Conservation (phyloP, 305 asterid genomes). For the Rubia tinctorum region DNA sequence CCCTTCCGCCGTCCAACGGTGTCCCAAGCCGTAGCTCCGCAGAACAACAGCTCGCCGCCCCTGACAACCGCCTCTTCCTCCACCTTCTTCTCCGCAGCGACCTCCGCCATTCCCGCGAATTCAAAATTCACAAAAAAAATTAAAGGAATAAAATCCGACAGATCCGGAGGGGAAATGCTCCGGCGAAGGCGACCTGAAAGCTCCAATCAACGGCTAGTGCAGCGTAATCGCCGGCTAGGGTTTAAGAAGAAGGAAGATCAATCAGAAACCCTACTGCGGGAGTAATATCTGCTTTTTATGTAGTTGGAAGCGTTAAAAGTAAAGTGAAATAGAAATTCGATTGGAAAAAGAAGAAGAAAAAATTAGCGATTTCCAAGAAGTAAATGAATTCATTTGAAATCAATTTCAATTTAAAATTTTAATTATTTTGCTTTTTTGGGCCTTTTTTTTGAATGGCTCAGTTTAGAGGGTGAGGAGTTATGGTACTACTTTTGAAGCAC, state of each 20-base stretch:
- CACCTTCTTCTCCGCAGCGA: conserved; percentile 49
- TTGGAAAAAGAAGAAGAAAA: background rate
- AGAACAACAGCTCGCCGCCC: conserved; percentile 86
- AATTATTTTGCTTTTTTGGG: background rate
- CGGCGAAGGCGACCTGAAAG: background rate
- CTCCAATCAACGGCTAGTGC: conserved; percentile 7
- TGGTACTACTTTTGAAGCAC: background rate
- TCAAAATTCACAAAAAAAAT: background rate
- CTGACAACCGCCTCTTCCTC: conserved; percentile 38
- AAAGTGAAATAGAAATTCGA: background rate
- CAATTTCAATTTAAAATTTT: background rate
- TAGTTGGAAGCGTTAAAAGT: background rate
- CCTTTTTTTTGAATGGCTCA: background rate
- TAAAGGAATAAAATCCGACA: conserved; percentile 3
- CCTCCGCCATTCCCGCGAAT: conserved; percentile 58
- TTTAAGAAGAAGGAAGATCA: conserved; percentile 25
- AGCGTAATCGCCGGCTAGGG: conserved; percentile 38
- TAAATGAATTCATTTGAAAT: background rate
- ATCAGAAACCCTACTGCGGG: conserved; percentile 48
- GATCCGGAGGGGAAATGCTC: conserved; percentile 28
- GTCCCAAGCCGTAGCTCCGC: conserved; percentile 92
- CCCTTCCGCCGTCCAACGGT: conserved; percentile 75
- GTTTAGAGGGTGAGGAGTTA: background rate
- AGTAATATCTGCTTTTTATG: conserved; percentile 1
- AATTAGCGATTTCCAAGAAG: background rate